A percentile compares a stretch with the other conserved stretches of the same genome.
Evolutionary conservation across 2,329 filamentous ascomycete species (phyloP).

Genomic region (Cladorrhinum sp.): DNA sequence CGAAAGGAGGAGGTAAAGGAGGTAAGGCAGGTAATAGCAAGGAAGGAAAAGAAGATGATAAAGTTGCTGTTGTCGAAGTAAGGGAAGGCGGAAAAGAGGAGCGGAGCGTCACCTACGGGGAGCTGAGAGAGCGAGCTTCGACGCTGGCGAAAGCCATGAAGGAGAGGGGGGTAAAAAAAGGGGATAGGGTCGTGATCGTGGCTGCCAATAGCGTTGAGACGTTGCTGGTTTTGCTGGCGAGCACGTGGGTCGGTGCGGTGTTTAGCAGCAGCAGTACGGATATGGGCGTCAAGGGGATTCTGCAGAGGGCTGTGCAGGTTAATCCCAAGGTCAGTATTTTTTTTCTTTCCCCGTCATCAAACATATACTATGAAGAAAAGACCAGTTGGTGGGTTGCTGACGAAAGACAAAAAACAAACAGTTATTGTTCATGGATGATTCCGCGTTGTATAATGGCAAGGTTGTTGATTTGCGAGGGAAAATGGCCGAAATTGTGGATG

Average conservation of each 20-base stretch:
- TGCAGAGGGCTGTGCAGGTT: slow-evolving; percentile 73
- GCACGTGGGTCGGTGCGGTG: slow-evolving; percentile 67
- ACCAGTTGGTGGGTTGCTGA: not conserved
- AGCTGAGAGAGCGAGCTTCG: slow-evolving; percentile 59
- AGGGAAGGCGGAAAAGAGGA: slow-evolving; percentile 61
- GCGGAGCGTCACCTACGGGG: slow-evolving; percentile 62
- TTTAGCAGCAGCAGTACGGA: slow-evolving; percentile 78
- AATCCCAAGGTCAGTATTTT: slow-evolving; percentile 56
- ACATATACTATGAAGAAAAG: not conserved
- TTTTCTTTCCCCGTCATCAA: not conserved
- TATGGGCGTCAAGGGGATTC: slow-evolving; percentile 74
- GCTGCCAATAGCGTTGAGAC: slow-evolving; percentile 75
- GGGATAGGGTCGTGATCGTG: slow-evolving; percentile 73
- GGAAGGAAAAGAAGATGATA: slow-evolving; percentile 65
- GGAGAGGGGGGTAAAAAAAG: slow-evolving; percentile 61
- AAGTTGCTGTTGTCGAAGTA: slow-evolving; percentile 69
- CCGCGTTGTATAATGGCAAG: slow-evolving; percentile 75
- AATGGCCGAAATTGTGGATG: slow-evolving; percentile 63
- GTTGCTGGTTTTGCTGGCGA: slow-evolving; percentile 66
- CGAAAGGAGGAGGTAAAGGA: too few species aligned
- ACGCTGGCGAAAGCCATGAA: slow-evolving; percentile 64
- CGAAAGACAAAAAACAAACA: slow-evolving; percentile 23
- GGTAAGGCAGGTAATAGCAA: slow-evolving; percentile 46
- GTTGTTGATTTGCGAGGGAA: slow-evolving; percentile 68
- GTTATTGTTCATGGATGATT: slow-evolving; percentile 82